Base-by-base conservation (phyloP, 1,284 basidiomycete genomes). In the Boletellus deceptivus region DNA sequence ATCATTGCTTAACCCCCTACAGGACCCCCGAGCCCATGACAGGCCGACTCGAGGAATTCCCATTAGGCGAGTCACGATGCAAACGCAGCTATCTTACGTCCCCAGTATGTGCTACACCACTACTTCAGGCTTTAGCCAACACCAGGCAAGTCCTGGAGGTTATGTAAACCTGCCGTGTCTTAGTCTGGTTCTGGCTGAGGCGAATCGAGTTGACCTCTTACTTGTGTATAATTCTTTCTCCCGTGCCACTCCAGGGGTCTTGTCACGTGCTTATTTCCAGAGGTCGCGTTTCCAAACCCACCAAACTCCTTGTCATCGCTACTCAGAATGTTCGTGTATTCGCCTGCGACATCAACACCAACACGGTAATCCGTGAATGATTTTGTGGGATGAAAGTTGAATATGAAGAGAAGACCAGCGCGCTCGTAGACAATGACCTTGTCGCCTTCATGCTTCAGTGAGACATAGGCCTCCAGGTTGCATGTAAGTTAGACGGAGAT, bases 381-480 rank as follows among this genome's bases (percentile, higher is more conserved):
- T 42, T 91, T 73, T 14, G 79, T 84, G 3, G 91, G 85, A 72
- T 97, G 86, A 80, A 98, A 97, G 74, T 99, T 99, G 82, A 98
- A 98, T 59, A 98, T 79, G 74, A 98, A 99, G 39, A 99, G 72
- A 44, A 98, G 76, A 27, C 89, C 90, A 13, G 89, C 95, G 45
- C 96, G 86, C 74, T 99, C 96, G 63, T 86, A 98, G 2, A 91
- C 94, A 60, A 99, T 77, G 48, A 97, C 80, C 72, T 97, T 97
- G 78, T 98, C 94, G 8, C 58, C 72, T 68, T 98, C 93, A 69
- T 98, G 80, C 74, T 98, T 98, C 55, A 98, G 79, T 16, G 93
- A 96, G 39, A 97, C 86, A 63, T 90, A 93, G 9, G 91, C 93
- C 80, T 91, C 41, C 49, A 43, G 27, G 49, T 22, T 37, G 44